A percentile compares a stretch with the other conserved stretches of the same genome.
phyloP scores from a whole-genome alignment of 2,329 filamentous ascomycete genomes.

The Cryphonectria radicalis region DNA sequence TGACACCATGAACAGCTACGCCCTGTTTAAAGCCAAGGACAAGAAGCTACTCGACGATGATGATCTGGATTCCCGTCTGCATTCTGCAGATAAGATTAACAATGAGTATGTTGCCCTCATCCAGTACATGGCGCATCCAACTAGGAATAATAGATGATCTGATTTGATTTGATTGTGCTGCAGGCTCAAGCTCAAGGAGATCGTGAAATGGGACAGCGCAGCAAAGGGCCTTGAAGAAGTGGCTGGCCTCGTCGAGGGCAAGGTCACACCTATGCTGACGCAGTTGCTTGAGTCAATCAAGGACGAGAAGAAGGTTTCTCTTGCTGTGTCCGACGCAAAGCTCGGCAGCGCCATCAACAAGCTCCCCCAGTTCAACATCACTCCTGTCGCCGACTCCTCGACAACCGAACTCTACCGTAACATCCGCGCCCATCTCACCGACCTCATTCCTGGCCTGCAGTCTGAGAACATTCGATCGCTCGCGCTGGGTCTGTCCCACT shows the following conservation, averaged over 20 bases:
- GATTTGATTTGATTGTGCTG: slow-evolving; percentile 29
- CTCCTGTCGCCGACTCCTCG: slow-evolving; percentile 77
- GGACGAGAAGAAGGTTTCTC: slow-evolving; percentile 94
- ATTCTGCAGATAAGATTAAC: slow-evolving; percentile 81
- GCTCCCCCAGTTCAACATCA: slow-evolving; percentile 84
- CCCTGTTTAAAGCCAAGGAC: slow-evolving; percentile 96
- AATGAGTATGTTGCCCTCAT: slow-evolving; percentile 68
- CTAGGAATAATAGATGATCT: slow-evolving; percentile 15
- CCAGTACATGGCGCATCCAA: neutral
- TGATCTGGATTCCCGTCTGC: slow-evolving; percentile 77
- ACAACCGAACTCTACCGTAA: slow-evolving; percentile 92
- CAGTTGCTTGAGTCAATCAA: slow-evolving; percentile 87
- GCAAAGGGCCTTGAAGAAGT: slow-evolving; percentile 89
- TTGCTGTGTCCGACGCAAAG: slow-evolving; percentile 93
- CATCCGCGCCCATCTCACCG: slow-evolving; percentile 87
- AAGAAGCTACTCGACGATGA: slow-evolving; percentile 90
- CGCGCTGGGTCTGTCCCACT: slow-evolving; percentile 95
- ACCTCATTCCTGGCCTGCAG: slow-evolving; percentile 85
- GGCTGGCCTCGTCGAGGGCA: slow-evolving; percentile 85
- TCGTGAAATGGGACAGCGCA: slow-evolving; percentile 96
- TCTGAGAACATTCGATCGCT: slow-evolving; percentile 90
- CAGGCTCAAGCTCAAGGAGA: slow-evolving; percentile 94
- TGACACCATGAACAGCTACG: slow-evolving; percentile 69
- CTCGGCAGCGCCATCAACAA: slow-evolving; percentile 91
- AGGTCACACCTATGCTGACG: slow-evolving; percentile 86